Base-by-base conservation (phyloP, 2,329 filamentous ascomycete genomes). In the Salinomyces thailandicus region DNA sequence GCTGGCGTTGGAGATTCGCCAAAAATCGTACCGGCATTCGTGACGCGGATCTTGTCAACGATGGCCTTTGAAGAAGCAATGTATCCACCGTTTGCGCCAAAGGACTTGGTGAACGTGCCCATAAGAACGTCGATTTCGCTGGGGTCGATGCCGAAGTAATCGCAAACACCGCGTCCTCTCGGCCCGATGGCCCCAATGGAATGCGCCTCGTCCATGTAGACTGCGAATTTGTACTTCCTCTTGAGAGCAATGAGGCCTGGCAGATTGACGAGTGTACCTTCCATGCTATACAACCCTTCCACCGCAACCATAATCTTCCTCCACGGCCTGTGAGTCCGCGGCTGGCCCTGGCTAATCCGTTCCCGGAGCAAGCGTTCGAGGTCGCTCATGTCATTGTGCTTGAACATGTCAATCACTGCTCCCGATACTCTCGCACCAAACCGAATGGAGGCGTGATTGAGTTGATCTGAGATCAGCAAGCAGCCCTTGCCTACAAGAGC, bases 221-320 rank as follows among this genome's bases (percentile, higher is more conserved):
- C 75, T 57, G 85, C 75, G 66, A 94, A 98, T 69, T 94, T 96
- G 77, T 98, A 98, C 62, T 84, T 86, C 59, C 80, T 80, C 75
- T 94, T 95, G 47, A 98, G 72, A 34, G 72, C 74, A 40, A 98
- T 66, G 34, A 98, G 69, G 43, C 85, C 85, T 1, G 91, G 91
- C n/a, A 98, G 74, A 59, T 98, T 91, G 63, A 85, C 91, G 84
- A 98, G 93, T 48, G 87, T 95, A 33, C 91, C 91, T 66, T 98
- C 91, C 91, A 98, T 98, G 1, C 89, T 96, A 71, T 98, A 98
- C 14, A 98, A 73, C 50, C 91, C 91, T 61, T 98, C 91, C 24
- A 98, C 85, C 24, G 89, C 87, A 30, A 98, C 84, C 35, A 98
- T 62, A 42, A 98, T 96, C 76, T 96, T 98, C 72, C 93, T 95